Evolutionary conservation across 768 basidiomycete genomes (phyloP).

Genomic region (Melanogaster broomeanus): DNA sequence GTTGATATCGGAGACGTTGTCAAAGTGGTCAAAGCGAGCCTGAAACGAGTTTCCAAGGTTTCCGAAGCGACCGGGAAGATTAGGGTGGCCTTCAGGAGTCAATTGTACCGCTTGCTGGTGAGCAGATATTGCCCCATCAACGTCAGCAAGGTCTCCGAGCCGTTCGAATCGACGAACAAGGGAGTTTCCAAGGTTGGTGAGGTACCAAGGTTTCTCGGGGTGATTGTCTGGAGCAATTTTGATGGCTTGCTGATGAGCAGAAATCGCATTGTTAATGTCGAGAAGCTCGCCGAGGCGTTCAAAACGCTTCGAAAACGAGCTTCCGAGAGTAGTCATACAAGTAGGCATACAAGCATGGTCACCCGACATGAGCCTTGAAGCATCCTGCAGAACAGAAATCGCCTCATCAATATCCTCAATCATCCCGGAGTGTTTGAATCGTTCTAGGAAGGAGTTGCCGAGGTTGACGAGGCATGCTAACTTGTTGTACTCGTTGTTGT

Average conservation of each 20-base stretch:
- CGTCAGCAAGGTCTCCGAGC: neutral
- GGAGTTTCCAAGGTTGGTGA: neutral
- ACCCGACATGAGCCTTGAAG: neutral
- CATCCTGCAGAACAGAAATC: neutral
- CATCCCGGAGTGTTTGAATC: neutral
- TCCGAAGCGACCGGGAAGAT: neutral
- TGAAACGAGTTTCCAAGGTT: neutral
- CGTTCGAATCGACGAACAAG: neutral
- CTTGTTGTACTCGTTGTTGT: neutral
- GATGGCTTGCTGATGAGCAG: neutral
- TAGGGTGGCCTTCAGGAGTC: neutral
- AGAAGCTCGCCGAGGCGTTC: neutral
- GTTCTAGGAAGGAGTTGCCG: neutral
- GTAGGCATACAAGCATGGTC: neutral
- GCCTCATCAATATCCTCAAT: neutral
- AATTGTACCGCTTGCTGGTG: neutral
- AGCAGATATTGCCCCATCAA: neutral
- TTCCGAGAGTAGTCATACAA: neutral
- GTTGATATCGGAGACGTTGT: neutral
- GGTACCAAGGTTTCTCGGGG: neutral
- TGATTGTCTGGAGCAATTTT: neutral
- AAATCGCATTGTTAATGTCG: neutral
- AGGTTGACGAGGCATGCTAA: neutral
- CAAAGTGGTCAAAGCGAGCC: slow-evolving; percentile 1
- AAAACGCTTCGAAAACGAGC: neutral